These are phyloP conservation scores for Leccinum imitatum DNA, from an alignment of 768 basidiomycete species.

Conservation along the genomic window DNA sequence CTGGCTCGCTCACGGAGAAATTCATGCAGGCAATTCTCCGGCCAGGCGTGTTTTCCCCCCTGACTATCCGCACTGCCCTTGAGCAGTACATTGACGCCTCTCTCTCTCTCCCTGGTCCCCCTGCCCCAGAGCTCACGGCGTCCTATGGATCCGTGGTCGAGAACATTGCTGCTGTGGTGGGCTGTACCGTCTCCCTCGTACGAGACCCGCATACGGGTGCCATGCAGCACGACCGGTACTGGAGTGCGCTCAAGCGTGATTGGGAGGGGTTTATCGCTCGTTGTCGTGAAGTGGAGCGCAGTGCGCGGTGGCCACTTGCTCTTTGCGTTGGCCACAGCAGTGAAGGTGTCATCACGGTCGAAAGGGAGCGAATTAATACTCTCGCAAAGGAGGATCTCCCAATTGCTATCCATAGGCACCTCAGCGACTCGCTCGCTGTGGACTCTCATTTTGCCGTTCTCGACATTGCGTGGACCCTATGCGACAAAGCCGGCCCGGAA, in stretches of 20 bases:
- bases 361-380: slow-evolving; percentile 73
- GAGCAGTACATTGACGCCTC: slow-evolving; percentile 78
- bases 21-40: slow-evolving; percentile 83
- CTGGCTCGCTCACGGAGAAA: slow-evolving; percentile 71
- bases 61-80: slow-evolving; percentile 79
- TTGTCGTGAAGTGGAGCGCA: slow-evolving; percentile 87
- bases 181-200: slow-evolving; percentile 75
- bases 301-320: slow-evolving; percentile 76
- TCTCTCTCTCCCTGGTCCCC: slow-evolving; percentile 59
- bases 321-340: slow-evolving; percentile 47
- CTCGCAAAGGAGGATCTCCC: slow-evolving; percentile 68
- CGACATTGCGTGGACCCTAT: slow-evolving; percentile 61
- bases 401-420: slow-evolving; percentile 52
- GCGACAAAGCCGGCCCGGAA: slow-evolving; percentile 57
- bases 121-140: slow-evolving; percentile 55
- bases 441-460: slow-evolving; percentile 59
- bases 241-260: slow-evolving; percentile 83
- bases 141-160: slow-evolving; percentile 68
- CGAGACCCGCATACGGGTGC: slow-evolving; percentile 78
- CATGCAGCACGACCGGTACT: slow-evolving; percentile 73
- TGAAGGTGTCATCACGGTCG: slow-evolving; percentile 58
- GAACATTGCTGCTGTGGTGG: slow-evolving; percentile 82
- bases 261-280: slow-evolving; percentile 96
- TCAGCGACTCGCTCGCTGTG: slow-evolving; percentile 43
- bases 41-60: slow-evolving; percentile 83